Evolutionary conservation across 495 filamentous ascomycete genomes (phyloP), one percentile per base, ranked within the genome.

Genomic region (Aspergillus sparsus): DNA sequence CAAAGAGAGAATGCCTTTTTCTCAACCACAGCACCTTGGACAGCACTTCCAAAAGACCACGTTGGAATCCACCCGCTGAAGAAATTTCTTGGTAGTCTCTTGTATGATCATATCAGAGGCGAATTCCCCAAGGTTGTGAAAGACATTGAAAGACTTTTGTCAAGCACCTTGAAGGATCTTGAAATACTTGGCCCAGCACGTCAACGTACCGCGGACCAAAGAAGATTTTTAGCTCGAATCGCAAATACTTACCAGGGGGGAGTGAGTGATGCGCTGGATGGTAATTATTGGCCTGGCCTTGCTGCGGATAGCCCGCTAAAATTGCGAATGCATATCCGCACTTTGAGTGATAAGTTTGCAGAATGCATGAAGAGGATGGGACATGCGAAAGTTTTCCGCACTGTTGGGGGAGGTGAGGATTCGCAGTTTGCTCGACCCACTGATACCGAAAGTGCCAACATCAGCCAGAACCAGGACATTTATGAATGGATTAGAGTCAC

Each of bases 1-100:
- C 39, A 47, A 6, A 67, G 65, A 0, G 81, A 83, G 53, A 64
- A 57, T 31, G 41, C 44, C 0, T 77, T 82, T 39, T 83, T 83
- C 59, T 59, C 42, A 9, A 67, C 51, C n/a, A 27, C 44, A 6
- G 31, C 57, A 0, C 74, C 76, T 1, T 81, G 76, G 77, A 69
- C 60, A 12, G 57, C 60, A n/a, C 62, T 80, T 9, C 60, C 63
- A 16, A 65, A 66, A 1, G 63, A 72, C 39, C 68, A 69, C n/a
- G 68, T 73, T 6, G 69, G 68, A 0, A 72, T 73, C n/a, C 46
- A 59, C 6, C 10, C 68, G 5, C 50, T 69, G 13, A 62, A 60
- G 32, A 53, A 4, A 0, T 65, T 54, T 42, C 67, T 74, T 6
- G 51, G 55, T 2, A 41, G 61, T 5, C 11, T 72, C 15, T 59